A percentile compares a stretch with the other conserved stretches of the same genome.
These are phyloP conservation scores for Termitomyces eurrhizus DNA, from an alignment of 768 basidiomycete genomes.

Conservation along the genomic window DNA sequence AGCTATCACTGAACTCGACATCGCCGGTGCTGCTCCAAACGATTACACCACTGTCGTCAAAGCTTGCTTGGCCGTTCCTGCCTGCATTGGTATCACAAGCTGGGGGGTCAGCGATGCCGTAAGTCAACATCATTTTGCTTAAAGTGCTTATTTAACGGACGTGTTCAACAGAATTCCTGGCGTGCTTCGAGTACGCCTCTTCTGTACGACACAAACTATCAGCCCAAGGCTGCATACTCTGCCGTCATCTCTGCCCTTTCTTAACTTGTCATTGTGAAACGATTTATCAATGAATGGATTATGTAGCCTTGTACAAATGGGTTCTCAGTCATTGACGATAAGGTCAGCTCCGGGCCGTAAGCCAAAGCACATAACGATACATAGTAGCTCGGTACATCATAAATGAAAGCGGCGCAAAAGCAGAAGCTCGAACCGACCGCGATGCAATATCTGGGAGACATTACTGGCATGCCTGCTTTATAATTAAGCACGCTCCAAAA, in stretches of 20 bases:
- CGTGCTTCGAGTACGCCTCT: conserved; percentile 21
- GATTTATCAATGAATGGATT: background rate
- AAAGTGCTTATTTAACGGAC: background rate
- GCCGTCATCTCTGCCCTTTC: conserved; percentile 20
- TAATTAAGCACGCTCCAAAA: too few relatives aligned
- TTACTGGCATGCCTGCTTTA: too few relatives aligned
- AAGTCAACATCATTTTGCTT: conserved; percentile 7
- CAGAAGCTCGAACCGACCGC: background rate
- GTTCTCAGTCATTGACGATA: background rate
- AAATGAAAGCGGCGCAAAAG: background rate
- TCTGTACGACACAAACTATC: conserved; percentile 24
- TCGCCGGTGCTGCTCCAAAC: conserved; percentile 30
- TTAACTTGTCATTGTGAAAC: background rate
- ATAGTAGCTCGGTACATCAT: background rate
- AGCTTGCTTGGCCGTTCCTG: conserved; percentile 39
- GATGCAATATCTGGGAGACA: background rate
- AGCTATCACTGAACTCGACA: conserved; percentile 47
- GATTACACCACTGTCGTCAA: conserved; percentile 22
- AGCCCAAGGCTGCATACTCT: conserved; percentile 25
- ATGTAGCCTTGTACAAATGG: background rate
- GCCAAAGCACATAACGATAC: background rate
- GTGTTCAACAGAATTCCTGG: conserved; percentile 24
- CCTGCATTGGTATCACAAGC: conserved; percentile 43
- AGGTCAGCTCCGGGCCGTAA: background rate
- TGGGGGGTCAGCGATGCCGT: conserved; percentile 50